Base-by-base conservation (phyloP, 768 basidiomycete genomes). In the Macrolepiota albuminosa region DNA sequence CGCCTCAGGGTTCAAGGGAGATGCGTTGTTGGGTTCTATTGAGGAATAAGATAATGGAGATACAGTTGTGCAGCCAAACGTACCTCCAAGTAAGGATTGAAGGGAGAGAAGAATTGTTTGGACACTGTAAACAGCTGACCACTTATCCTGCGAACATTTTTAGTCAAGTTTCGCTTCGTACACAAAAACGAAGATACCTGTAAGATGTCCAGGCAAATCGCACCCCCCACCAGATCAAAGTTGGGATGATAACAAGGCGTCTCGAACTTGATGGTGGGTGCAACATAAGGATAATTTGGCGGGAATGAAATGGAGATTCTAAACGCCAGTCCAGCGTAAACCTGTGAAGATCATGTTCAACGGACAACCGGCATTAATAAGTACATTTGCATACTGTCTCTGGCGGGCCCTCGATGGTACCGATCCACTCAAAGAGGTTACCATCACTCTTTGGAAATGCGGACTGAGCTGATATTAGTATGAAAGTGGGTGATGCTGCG, bases 221-320 rank as follows among this genome's bases (percentile, higher is more conserved):
- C 82, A 40, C 90, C 90, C 43, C 84, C 80, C 14, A 73, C 77
- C 51, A 94, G 82, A 70, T 94, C 92, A 39, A 95, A 90, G 66
- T 95, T 95, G 8, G 94, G 93, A 68, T 96, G 93, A 75, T 83
- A 95, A 75, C 93, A 94, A 6, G 91, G 90, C 5, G 92, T 86
- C 54, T 92, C 91, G 65, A 94, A 96, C 69, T 88, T 89, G 73
- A 96, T 91, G 9, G 81, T 77, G 0, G 94, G 94, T 4, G 94
- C 80, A 10, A 86, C 85, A 72, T 92, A 95, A 21, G 94, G 94
- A 69, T 95, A 96, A 70, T 91, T 92, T 60, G 87, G 74, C 7
- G 92, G 93, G 75, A 95, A 96, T 13, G 83, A 79, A 56, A 96
- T 91, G 9, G 85, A 84, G 66, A 96, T 89, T 66, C 88, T 88